Evolutionary conservation across 352 stramenopile species (phyloP).

Genomic region (Phytopythium chamaehyphon): DNA sequence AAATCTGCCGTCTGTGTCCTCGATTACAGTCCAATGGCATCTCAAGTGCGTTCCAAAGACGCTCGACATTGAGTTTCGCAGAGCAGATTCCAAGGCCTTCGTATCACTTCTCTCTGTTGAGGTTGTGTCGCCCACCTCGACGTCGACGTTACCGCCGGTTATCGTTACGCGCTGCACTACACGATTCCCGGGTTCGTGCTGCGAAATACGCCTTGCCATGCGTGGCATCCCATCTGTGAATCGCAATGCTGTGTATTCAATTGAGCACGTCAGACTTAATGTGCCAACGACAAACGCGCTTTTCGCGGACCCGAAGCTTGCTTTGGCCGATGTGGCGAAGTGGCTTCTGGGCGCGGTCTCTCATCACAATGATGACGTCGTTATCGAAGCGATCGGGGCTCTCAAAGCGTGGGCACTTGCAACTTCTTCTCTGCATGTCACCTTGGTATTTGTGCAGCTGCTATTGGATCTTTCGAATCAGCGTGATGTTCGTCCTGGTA

Average conservation of each 20-base stretch:
- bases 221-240: conserved; percentile 57
- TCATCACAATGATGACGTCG: conserved; percentile 45
- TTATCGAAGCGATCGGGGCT: conserved; percentile 55
- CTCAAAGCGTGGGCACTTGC: conserved; percentile 71
- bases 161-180: conserved; percentile 32
- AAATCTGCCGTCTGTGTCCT: conserved; percentile 44
- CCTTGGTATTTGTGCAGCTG: conserved; percentile 72
- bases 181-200: conserved; percentile 34
- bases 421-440: conserved; percentile 67
- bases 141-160: conserved; percentile 12
- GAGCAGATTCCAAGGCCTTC: conserved; percentile 30
- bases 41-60: conserved; percentile 54
- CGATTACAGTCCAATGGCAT: conserved; percentile 68
- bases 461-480: conserved; percentile 24
- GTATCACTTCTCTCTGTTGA: conserved; percentile 20
- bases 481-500: conserved; percentile 6
- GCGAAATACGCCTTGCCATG: conserved; percentile 60
- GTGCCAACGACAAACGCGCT: conserved; percentile 47
- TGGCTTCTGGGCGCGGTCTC: conserved; percentile 58
- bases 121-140: conserved; percentile 10
- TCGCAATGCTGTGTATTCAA: conserved; percentile 62
- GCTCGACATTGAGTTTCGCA: conserved; percentile 54
- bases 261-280: conserved; percentile 62
- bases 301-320: conserved; percentile 57
- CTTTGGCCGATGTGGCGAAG: conserved; percentile 48